Conservation (phyloP, 208 protist species). For the Strigomonas galati region DNA sequence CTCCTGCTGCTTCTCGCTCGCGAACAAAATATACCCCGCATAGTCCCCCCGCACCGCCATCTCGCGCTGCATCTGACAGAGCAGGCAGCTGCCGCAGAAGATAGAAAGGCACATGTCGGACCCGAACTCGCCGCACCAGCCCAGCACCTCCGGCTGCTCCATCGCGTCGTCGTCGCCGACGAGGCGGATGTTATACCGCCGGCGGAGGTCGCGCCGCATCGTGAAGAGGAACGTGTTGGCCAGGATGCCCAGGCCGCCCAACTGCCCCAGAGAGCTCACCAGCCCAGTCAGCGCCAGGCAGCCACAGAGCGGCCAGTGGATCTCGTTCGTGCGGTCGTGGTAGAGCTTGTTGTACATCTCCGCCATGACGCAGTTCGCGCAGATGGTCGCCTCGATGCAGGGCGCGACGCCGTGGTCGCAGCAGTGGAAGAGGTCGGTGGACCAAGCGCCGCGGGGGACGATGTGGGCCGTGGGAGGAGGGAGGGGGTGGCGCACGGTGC, state of each 20-base stretch:
- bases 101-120: neutral
- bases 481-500: too few species aligned
- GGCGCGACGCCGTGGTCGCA: neutral
- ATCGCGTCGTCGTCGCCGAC: neutral
- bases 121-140: neutral
- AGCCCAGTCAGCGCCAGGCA: neutral
- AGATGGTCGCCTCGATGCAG: neutral
- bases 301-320: neutral
- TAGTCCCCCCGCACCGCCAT: neutral
- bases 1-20: neutral
- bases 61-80: slow-evolving; percentile 5
- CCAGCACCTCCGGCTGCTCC: neutral
- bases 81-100: neutral
- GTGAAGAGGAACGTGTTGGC: neutral
- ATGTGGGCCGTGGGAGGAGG: too few species aligned
- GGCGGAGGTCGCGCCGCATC: neutral
- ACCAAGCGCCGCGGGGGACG: too few species aligned
- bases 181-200: slow-evolving; percentile 7
- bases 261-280: too few species aligned
- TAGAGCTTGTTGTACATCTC: slow-evolving; percentile 1
- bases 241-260: too few species aligned
- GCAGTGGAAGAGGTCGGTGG: neutral
- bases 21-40: neutral
- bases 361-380: neutral
- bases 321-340: neutral